phyloP scores from a whole-genome alignment of 192 early-diverging fungal genomes.

The Cladochytrium replicatum region DNA sequence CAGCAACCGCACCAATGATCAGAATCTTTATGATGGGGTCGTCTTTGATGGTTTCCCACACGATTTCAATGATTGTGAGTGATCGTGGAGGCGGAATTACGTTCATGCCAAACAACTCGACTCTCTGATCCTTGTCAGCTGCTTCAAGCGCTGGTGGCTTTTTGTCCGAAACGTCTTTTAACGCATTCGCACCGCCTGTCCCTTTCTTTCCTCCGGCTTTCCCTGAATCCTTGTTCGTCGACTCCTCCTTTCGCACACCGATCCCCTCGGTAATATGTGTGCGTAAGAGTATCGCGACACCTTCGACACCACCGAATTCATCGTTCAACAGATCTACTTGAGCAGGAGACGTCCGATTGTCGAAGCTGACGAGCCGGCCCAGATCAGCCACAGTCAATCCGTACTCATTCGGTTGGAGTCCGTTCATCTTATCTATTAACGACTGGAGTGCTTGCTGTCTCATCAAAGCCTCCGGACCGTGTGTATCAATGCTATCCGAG shows the following conservation, averaged over 20 bases:
- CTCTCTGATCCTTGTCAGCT: conserved; percentile 25
- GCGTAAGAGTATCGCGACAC: conserved; percentile 26
- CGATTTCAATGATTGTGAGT: conserved; percentile 41
- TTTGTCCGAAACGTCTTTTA: background rate
- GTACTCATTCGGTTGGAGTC: too few relatives aligned
- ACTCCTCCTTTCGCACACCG: background rate
- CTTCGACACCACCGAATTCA: conserved; percentile 39
- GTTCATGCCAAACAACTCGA: conserved; percentile 34
- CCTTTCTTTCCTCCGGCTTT: too few relatives aligned
- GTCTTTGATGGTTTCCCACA: conserved; percentile 43
- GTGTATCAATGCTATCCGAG: too few relatives aligned
- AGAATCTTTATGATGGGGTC: conserved; percentile 51
- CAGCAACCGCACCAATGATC: conserved; percentile 41
- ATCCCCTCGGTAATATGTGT: conserved; percentile 2
- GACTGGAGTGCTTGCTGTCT: too few relatives aligned
- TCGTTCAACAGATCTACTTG: conserved; percentile 26
- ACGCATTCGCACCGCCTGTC: conserved; percentile 1
- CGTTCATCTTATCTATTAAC: too few relatives aligned
- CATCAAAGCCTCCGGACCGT: too few relatives aligned
- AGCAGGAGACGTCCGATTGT: conserved; percentile 24
- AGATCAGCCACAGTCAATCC: conserved; percentile 35
- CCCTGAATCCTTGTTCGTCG: background rate
- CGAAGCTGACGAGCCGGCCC: conserved; percentile 33
- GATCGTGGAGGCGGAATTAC: conserved; percentile 44
- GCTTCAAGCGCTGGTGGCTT: background rate